A percentile compares a stretch with the other conserved stretches of the same genome.
Conservation (phyloP, 164 flowering plant genomes). For the Nelumbo lutea region DNA sequence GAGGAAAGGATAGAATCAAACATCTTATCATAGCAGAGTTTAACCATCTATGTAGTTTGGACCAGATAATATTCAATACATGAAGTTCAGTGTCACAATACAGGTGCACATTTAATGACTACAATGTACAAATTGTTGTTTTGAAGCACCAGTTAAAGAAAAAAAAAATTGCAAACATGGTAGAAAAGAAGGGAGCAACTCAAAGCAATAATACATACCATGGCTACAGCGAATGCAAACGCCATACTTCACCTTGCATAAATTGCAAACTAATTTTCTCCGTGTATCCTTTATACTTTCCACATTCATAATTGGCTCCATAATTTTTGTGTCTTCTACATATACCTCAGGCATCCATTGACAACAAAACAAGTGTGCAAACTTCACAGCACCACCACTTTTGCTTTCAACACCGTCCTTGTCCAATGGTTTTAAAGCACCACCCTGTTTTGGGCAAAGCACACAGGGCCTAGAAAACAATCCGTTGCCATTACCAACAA, state of each 20-base stretch:
- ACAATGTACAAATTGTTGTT: constrained; percentile 1
- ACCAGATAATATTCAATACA: background rate
- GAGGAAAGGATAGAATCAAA: background rate
- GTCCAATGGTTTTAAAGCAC: constrained; percentile 69
- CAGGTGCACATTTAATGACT: background rate
- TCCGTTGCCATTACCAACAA: constrained; percentile 8
- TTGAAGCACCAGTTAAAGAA: background rate
- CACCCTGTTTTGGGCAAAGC: constrained; percentile 80
- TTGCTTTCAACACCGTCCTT: constrained; percentile 20
- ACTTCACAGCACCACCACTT: constrained; percentile 32
- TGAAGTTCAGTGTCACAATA: background rate
- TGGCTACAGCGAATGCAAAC: constrained; percentile 90
- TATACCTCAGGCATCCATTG: constrained; percentile 91
- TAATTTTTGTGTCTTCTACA: constrained; percentile 47
- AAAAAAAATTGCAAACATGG: background rate
- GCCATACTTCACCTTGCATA: constrained; percentile 87
- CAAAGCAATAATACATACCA: constrained; percentile 58
- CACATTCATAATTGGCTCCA: constrained; percentile 84
- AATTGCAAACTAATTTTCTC: constrained; percentile 53
- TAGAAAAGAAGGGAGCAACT: constrained; percentile 10
- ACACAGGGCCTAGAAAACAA: constrained; percentile 40
- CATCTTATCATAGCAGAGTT: background rate
- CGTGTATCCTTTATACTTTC: constrained; percentile 62
- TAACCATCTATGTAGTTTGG: background rate
- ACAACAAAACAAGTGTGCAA: constrained; percentile 83